These are phyloP conservation scores for Penicillium rolfsii DNA, from an alignment of 2,329 filamentous ascomycete species.

Conservation along the genomic window DNA sequence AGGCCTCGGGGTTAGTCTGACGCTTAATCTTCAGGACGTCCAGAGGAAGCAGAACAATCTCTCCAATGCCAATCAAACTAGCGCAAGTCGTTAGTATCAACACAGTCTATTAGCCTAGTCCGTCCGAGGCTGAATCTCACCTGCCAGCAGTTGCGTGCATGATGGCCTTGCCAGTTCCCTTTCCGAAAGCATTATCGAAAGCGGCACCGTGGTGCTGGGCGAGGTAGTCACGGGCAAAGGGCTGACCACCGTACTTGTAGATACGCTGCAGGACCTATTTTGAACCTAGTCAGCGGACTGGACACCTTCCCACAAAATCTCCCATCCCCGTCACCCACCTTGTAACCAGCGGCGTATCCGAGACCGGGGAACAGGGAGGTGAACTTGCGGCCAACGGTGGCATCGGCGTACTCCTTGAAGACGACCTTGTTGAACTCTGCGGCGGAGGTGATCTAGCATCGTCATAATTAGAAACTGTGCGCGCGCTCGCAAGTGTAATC, in stretches of 20 bases:
- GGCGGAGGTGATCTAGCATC: conserved; percentile 57
- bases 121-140: conserved; percentile 48
- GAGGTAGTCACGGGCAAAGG: conserved; percentile 89
- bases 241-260: conserved; percentile 99
- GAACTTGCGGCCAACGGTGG: conserved; percentile 75
- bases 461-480: conserved; percentile 11
- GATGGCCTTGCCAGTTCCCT: conserved; percentile 96
- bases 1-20: conserved; percentile 98
- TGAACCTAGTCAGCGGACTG: conserved; percentile 10
- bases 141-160: conserved; percentile 96
- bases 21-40: conserved; percentile 99
- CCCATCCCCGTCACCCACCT: conserved; percentile 56
- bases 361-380: conserved; percentile 95
- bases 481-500: conserved; percentile 6
- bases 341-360: conserved; percentile 97
- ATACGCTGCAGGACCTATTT: conserved; percentile 81
- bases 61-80: conserved; percentile 92
- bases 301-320: background rate
- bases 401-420: conserved; percentile 84
- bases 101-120: background rate
- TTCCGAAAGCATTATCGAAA: conserved; percentile 89
- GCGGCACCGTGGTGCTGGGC: conserved; percentile 74
- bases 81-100: conserved; percentile 17
- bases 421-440: conserved; percentile 83
- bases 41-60: conserved; percentile 91